Evolutionary conservation across 2,329 filamentous ascomycete species (phyloP), one percentile per base, ranked within the genome.

Genomic region (Juglanconis sp.): DNA sequence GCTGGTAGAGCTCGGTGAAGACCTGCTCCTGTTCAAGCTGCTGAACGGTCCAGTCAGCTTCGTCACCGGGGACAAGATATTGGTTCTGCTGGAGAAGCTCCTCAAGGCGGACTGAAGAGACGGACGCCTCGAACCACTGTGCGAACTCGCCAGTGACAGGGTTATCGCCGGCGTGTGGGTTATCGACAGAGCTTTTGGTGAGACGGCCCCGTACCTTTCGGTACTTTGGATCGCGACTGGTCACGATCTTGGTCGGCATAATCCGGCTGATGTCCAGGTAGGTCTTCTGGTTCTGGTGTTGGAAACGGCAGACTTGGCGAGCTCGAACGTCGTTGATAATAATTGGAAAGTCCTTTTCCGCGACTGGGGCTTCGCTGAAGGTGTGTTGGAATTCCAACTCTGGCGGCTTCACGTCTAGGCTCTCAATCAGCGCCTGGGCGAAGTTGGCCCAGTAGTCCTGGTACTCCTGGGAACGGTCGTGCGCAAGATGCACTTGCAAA

Each of bases 101-200:
- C 24, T 73, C 69, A 3, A 67, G 60, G 17, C 62, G 60, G 2
- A 56, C 62, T 2, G 71, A 72, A 8, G 67, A 49, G 31, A 73
- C 61, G 2, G 68, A 68, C 4, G 66, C 69, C 59, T 73, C 69
- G 52, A 71, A 72, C 71, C 70, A 74, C 17, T 65, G 60, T 0
- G 64, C 53, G 17, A 67, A 63, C 7, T 65, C 51, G 17, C 70
- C 69, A 0, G 59, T 53, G 1, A 8, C 15, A 6, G 62, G 59
- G 6, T 61, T 55, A 17, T 67, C 59, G 13, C 55, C 60, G 3
- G 30, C 17, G 15, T 3, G 5, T 5, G 46, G 46, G 30, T 48
- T 17, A 9, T 32, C 24, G 30, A 17, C 7, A 8, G 46, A 31
- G 46, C 17, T 48, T 10, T 48, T 48, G 46, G 46, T 24, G 24